Conservation (phyloP, 768 basidiomycete genomes). For the Agrocybe pediades region DNA sequence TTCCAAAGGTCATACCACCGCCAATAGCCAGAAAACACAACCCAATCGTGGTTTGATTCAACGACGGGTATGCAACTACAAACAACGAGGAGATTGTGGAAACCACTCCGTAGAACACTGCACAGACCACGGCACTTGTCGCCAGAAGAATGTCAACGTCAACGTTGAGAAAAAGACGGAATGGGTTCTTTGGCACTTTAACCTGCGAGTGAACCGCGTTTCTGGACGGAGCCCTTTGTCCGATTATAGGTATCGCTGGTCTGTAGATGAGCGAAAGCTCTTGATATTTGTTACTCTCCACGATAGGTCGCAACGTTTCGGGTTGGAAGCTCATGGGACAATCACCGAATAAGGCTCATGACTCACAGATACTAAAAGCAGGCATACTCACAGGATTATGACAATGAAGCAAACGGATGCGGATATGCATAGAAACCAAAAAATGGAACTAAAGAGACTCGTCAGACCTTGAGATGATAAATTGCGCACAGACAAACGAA, state of each 20-base stretch:
- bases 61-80: slow-evolving; percentile 53
- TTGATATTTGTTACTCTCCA: slow-evolving; percentile 50
- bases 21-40: slow-evolving; percentile 80
- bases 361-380: slow-evolving; percentile 9
- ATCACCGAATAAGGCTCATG: slow-evolving; percentile 9
- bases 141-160: slow-evolving; percentile 58
- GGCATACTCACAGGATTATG: slow-evolving; percentile 43
- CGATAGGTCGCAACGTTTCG: slow-evolving; percentile 55
- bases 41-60: slow-evolving; percentile 69
- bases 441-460: slow-evolving; percentile 46
- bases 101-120: slow-evolving; percentile 61
- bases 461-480: neutral
- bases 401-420: slow-evolving; percentile 46
- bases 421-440: slow-evolving; percentile 62
- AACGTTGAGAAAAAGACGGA: slow-evolving; percentile 54
- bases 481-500: slow-evolving; percentile 18
- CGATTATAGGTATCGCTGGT: slow-evolving; percentile 53
- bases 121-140: slow-evolving; percentile 52
- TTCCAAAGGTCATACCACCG: slow-evolving; percentile 67
- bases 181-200: slow-evolving; percentile 52
- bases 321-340: slow-evolving; percentile 44
- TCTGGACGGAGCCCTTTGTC: slow-evolving; percentile 28
- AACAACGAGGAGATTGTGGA: slow-evolving; percentile 67
- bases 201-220: slow-evolving; percentile 24
- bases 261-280: slow-evolving; percentile 47